A percentile compares a stretch with the other conserved stretches of the same genome.
Conservation (phyloP, 768 basidiomycete species). For the Pseudohyphozyma bogoriensis region DNA sequence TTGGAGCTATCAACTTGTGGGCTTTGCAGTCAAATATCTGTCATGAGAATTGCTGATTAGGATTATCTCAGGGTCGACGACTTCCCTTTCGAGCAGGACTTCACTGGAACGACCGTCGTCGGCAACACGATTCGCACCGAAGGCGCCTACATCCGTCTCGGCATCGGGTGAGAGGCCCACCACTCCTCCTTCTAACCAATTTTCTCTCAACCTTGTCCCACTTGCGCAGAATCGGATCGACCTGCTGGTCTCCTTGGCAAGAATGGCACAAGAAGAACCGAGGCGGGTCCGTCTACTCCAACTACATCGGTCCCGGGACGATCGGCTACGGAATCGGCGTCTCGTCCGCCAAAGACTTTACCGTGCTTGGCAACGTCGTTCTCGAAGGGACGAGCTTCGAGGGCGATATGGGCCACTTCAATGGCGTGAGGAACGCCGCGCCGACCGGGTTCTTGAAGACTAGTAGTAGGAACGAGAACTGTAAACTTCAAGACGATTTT, state of each 20-base stretch:
- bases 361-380: constrained; percentile 38
- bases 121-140: constrained; percentile 40
- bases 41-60: not conserved
- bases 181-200: not conserved
- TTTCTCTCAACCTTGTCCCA: not conserved
- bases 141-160: constrained; percentile 39
- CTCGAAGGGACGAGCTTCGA: constrained; percentile 17
- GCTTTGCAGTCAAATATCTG: not conserved
- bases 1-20: constrained; percentile 39
- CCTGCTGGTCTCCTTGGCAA: constrained; percentile 36
- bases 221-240: constrained; percentile 35
- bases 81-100: constrained; percentile 41
- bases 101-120: constrained; percentile 37
- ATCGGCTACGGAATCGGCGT: constrained; percentile 42
- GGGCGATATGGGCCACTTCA: constrained; percentile 25
- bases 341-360: constrained; percentile 38
- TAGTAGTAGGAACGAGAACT: constrained; percentile 20
- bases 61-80: constrained; percentile 37
- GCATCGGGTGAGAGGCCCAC: constrained; percentile 33
- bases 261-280: constrained; percentile 24
- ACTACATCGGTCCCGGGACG: constrained; percentile 40
- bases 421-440: constrained; percentile 20
- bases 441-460: constrained; percentile 29
- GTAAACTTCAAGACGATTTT: constrained; percentile 30
- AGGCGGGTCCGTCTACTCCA: constrained; percentile 39